A percentile compares a stretch with the other conserved stretches of the same genome.
Conservation (phyloP, 169 alveolate genomes). For the Cryptosporidium andersoni region DNA sequence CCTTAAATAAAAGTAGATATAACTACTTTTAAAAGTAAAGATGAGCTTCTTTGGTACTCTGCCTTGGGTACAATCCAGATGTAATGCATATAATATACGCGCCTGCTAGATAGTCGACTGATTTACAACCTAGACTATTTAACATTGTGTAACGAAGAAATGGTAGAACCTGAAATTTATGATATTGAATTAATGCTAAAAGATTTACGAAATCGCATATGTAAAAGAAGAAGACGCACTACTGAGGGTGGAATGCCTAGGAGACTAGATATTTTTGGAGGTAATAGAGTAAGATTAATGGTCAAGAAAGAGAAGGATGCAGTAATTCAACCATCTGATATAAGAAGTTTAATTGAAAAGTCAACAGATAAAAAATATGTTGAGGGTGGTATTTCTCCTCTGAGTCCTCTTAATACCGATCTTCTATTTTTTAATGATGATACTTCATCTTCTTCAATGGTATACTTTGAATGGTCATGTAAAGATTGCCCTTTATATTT, state of each 20-base stretch:
- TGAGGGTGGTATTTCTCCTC: constrained; percentile 37
- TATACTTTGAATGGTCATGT: constrained; percentile 58
- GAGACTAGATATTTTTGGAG: constrained; percentile 58
- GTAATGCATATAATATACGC: no score
- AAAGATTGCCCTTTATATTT: constrained; percentile 52
- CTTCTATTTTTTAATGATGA: constrained; percentile 37
- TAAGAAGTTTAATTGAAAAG: constrained; percentile 9
- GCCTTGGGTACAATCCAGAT: no score
- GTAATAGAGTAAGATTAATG: constrained; percentile 26
- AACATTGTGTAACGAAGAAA: neutral
- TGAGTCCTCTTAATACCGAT: constrained; percentile 50
- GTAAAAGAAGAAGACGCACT: constrained; percentile 31
- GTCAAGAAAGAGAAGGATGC: constrained; percentile 3
- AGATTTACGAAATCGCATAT: constrained; percentile 30
- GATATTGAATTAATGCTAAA: constrained; percentile 7
- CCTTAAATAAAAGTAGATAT: no score
- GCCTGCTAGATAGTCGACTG: no score
- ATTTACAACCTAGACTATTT: no score
- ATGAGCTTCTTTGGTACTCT: no score
- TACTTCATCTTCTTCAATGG: constrained; percentile 1
- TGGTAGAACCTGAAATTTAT: neutral
- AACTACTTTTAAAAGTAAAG: no score
- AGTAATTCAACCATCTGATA: constrained; percentile 11
- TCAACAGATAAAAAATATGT: constrained; percentile 29
- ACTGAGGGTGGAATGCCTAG: constrained; percentile 13